These are phyloP conservation scores for Paramarasmius palmivorus DNA, from an alignment of 1,284 basidiomycete species.

Conservation along the genomic window DNA sequence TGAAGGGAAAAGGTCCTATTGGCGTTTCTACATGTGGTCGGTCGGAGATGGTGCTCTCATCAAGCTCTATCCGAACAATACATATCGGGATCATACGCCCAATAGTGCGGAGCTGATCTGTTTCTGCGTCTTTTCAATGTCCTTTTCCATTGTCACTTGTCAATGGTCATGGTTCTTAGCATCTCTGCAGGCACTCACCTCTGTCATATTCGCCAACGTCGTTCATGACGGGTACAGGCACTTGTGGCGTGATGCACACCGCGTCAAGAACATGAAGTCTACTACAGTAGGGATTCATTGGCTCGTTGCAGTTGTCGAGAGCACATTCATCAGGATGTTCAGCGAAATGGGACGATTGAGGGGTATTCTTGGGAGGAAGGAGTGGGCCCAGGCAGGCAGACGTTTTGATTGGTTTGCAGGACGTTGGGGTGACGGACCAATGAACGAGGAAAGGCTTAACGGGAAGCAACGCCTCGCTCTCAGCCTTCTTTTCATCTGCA, in stretches of 20 bases:
- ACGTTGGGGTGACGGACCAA: slow-evolving; percentile 38
- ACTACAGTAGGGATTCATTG: slow-evolving; percentile 35
- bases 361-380: slow-evolving; percentile 45
- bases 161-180: too few relatives aligned
- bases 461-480: too few relatives aligned
- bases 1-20: slow-evolving; percentile 46
- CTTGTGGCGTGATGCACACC: slow-evolving; percentile 37
- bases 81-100: slow-evolving; percentile 46
- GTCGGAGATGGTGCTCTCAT: slow-evolving; percentile 57
- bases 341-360: slow-evolving; percentile 50
- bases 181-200: slow-evolving; percentile 25
- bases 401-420: slow-evolving; percentile 61
- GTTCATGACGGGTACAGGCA: slow-evolving; percentile 51
- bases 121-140: slow-evolving; percentile 29
- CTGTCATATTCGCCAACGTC: slow-evolving; percentile 43
- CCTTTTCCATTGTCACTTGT: slow-evolving; percentile 2
- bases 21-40: slow-evolving; percentile 59
- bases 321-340: slow-evolving; percentile 48
- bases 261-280: slow-evolving; percentile 33
- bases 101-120: slow-evolving; percentile 47
- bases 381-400: slow-evolving; percentile 35
- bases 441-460: slow-evolving; percentile 36
- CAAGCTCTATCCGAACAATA: slow-evolving; percentile 44
- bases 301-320: slow-evolving; percentile 46
- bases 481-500: too few relatives aligned